Evolutionary conservation across 805 yeast species (phyloP).

Genomic region (Kazachstania kunashirensis): DNA sequence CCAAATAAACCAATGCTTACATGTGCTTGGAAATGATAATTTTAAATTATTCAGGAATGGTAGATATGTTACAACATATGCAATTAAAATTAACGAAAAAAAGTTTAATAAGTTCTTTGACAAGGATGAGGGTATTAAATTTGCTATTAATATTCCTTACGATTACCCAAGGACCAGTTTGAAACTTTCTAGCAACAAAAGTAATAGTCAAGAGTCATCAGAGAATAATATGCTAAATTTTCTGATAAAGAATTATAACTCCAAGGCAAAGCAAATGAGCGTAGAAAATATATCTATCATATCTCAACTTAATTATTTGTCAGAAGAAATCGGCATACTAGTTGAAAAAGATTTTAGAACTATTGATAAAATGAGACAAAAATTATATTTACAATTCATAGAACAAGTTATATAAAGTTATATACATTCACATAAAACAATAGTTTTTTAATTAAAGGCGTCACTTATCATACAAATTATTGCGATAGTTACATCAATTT

Average conservation of each 20-base stretch:
- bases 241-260: slow-evolving; percentile 18
- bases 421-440: too few relatives aligned
- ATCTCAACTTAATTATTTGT: slow-evolving; percentile 20
- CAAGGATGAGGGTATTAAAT: slow-evolving; percentile 7
- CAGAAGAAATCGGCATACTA: slow-evolving; percentile 12
- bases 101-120: too few relatives aligned
- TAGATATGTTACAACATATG: slow-evolving; percentile 17
- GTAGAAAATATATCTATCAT: slow-evolving; percentile 11
- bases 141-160: slow-evolving; percentile 15
- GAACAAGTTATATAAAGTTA: too few relatives aligned
- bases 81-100: slow-evolving; percentile 8
- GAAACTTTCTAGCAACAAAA: slow-evolving; percentile 10
- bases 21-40: slow-evolving; percentile 10
- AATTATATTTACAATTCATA: slow-evolving; percentile 10
- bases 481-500: too few relatives aligned
- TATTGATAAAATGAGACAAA: slow-evolving; percentile 10
- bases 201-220: slow-evolving; percentile 4
- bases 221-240: slow-evolving; percentile 1
- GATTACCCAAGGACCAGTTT: slow-evolving; percentile 21
- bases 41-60: slow-evolving; percentile 19
- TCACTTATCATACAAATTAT: too few relatives aligned
- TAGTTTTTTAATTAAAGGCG: too few relatives aligned
- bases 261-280: slow-evolving; percentile 11
- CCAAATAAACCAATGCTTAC: slow-evolving; percentile 16
- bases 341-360: slow-evolving; percentile 9